Percentiles rank a stretch among this genome's conserved stretches.
Evolutionary conservation across 2,329 filamentous ascomycete species (phyloP).

Genomic region (Cordyceps cateniannulata): DNA sequence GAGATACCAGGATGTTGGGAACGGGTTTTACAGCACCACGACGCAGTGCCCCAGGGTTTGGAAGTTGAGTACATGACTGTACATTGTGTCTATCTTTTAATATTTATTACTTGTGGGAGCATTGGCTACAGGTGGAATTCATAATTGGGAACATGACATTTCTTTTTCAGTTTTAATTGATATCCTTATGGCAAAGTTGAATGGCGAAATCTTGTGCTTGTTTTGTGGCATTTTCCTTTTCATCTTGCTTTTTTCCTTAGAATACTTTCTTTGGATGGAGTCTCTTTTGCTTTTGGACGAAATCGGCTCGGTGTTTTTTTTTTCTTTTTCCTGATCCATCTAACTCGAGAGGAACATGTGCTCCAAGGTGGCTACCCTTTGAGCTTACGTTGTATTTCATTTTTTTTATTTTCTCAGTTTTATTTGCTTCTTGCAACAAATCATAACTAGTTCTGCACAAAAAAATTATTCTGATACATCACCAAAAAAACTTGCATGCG

Average conservation of each 20-base stretch:
- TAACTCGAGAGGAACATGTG: background rate
- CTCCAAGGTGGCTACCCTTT: slow-evolving; percentile 15
- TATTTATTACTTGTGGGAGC: background rate
- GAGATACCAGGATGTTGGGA: slow-evolving; percentile 2
- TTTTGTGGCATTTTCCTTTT: background rate
- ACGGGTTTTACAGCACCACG: slow-evolving; percentile 12
- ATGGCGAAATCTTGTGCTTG: background rate
- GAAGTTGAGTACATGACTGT: slow-evolving; percentile 2
- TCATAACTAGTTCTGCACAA: slow-evolving; percentile 1
- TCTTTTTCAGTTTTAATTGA: background rate
- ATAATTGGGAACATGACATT: background rate
- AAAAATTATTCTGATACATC: slow-evolving; percentile 14
- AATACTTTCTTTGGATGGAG: background rate
- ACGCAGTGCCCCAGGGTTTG: slow-evolving; percentile 2
- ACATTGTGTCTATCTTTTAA: background rate
- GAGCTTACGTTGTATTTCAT: background rate
- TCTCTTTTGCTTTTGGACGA: background rate
- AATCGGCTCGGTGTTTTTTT: background rate
- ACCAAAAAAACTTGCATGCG: background rate
- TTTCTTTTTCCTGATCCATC: slow-evolving; percentile 11
- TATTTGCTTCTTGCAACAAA: slow-evolving; percentile 14
- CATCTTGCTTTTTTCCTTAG: background rate
- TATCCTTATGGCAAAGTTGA: background rate
- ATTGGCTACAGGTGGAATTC: background rate
- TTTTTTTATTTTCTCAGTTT: slow-evolving; percentile 14